Conservation (phyloP, 208 protist genomes). For the Leishmania arabica region DNA sequence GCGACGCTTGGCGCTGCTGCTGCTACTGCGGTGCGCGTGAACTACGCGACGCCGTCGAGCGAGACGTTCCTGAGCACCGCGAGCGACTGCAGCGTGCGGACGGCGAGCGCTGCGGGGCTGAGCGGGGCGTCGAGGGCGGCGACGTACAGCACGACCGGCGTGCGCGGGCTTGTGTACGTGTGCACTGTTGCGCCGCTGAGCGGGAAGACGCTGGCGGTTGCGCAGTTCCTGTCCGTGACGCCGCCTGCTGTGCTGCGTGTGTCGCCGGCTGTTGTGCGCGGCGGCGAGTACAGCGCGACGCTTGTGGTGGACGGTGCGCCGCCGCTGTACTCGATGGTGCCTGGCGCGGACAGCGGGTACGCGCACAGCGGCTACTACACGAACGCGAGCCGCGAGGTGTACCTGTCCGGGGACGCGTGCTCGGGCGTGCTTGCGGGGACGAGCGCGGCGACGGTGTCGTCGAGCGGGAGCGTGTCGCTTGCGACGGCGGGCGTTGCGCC, state of each 20-base stretch:
- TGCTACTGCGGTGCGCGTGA: constrained; percentile 32
- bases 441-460: constrained; percentile 21
- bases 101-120: constrained; percentile 27
- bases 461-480: constrained; percentile 28
- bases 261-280: constrained; percentile 49
- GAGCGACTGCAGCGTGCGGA: constrained; percentile 25
- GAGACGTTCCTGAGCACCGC: constrained; percentile 51
- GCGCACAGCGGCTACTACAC: constrained; percentile 39
- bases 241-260: constrained; percentile 37
- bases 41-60: constrained; percentile 45
- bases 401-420: constrained; percentile 47
- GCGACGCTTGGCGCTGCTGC: constrained; percentile 17
- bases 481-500: constrained; percentile 24
- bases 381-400: constrained; percentile 43
- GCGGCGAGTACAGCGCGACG: constrained; percentile 44
- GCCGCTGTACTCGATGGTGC: constrained; percentile 61
- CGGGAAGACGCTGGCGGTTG: constrained; percentile 26
- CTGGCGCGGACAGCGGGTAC: constrained; percentile 41
- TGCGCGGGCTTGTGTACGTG: constrained; percentile 50
- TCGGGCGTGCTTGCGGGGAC: constrained; percentile 26
- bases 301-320: constrained; percentile 32
- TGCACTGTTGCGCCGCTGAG: constrained; percentile 41
- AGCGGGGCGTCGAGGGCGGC: not conserved
- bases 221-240: constrained; percentile 52
- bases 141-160: constrained; percentile 15